Base-by-base conservation (phyloP, 1,284 basidiomycete species). In the Chiua sp. region DNA sequence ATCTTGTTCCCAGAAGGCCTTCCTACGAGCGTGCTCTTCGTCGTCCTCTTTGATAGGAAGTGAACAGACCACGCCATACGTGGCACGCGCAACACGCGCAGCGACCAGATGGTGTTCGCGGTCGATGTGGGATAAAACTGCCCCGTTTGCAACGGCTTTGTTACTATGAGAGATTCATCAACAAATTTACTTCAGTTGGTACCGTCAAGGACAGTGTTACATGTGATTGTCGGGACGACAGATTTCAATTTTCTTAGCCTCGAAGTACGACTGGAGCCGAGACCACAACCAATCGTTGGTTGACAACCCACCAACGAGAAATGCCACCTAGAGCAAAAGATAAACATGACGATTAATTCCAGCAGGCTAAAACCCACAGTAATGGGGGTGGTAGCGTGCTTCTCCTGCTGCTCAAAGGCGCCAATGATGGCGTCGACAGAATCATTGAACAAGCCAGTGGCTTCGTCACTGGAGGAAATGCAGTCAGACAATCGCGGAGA, bases 141-240 rank as follows among this genome's bases (percentile, higher is more conserved):
- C 82, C 2, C 83, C 83, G 55, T 83, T 78, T 0, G 82, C 78
- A 3, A 84, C 83, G 1, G 81, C 82, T 63, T 84, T 85, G 55
- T 81, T 82, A 20, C 82, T 83, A 7, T 7, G 22, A 28, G 51
- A n/a, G 1, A 11, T 11, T 26, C 26, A 10, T 64, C 30, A 64
- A 47, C 13, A 48, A 28, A 13, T 2, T 7, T 7, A 18, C 10
- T 16, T 35, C 12, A 35, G 26, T 37, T 11, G 15, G 33, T 6
- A 20, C 11, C 12, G 35, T 20, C 26, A 46, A 37, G 11, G 6
- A 49, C 62, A 12, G n/a, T n/a, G n/a, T n/a, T 12, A 65, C 65
- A 67, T 44, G 18, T 57, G 66, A 28, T 69, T 66, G 37, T 77
- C 39, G 13, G 51, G 39, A 32, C 51, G 51, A 23, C 39, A 30